phyloP scores from a whole-genome alignment of 345 rosid genomes.

The Euphorbia tirucalli region DNA sequence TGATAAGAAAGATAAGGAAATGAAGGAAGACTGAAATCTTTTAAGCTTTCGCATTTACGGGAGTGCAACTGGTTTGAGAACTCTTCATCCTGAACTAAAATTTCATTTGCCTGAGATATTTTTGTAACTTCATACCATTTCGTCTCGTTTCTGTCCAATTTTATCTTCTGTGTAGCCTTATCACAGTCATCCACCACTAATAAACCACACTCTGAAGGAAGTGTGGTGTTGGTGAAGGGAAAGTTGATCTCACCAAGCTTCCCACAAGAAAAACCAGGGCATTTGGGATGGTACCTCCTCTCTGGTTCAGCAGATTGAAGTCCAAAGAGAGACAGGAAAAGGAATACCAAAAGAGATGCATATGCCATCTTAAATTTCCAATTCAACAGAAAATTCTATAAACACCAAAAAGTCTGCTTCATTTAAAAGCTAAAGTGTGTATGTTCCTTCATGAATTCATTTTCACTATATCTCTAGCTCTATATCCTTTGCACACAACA shows the following conservation, averaged over 20 bases:
- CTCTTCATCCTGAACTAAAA: slow-evolving; percentile 24
- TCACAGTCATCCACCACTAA: slow-evolving; percentile 27
- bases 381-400: background rate
- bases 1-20: slow-evolving; percentile 27
- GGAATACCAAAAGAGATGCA: background rate
- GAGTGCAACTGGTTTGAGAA: slow-evolving; percentile 9
- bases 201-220: slow-evolving; percentile 34
- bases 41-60: slow-evolving; percentile 25
- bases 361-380: background rate
- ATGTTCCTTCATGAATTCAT: background rate
- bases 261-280: slow-evolving; percentile 37
- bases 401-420: background rate
- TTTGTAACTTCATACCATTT: slow-evolving; percentile 27
- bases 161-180: slow-evolving; percentile 17
- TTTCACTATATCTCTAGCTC: background rate
- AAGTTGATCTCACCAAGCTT: slow-evolving; percentile 20
- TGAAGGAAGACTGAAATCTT: slow-evolving; percentile 27
- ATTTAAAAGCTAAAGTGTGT: background rate
- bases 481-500: background rate
- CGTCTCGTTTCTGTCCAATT: slow-evolving; percentile 25
- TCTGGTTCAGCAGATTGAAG: slow-evolving; percentile 10
- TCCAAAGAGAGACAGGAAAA: slow-evolving; percentile 6
- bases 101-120: slow-evolving; percentile 33
- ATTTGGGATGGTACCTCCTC: background rate
- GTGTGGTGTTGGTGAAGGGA: slow-evolving; percentile 31